A percentile compares a stretch with the other conserved stretches of the same genome.
These are phyloP conservation scores for Neurospora crassa DNA, from an alignment of 2,329 filamentous ascomycete genomes.

Conservation along the genomic window DNA sequence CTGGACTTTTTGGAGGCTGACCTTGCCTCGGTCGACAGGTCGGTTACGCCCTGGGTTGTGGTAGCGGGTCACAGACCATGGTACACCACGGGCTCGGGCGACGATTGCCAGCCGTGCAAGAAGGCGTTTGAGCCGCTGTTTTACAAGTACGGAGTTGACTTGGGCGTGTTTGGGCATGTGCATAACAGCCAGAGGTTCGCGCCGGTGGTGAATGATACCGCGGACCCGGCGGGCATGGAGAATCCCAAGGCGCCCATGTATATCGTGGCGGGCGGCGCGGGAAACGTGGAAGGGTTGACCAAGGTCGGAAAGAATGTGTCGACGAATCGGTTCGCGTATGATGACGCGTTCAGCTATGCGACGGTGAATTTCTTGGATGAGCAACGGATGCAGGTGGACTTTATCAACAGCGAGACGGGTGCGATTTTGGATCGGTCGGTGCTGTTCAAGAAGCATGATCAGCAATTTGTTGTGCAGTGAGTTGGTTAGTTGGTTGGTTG, in stretches of 20 bases:
- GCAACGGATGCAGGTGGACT: slow-evolving; percentile 38
- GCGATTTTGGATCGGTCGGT: slow-evolving; percentile 36
- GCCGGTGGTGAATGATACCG: slow-evolving; percentile 27
- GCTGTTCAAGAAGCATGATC: slow-evolving; percentile 37
- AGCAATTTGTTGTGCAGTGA: slow-evolving; percentile 34
- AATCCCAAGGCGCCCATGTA: slow-evolving; percentile 40
- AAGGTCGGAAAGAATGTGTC: slow-evolving; percentile 30
- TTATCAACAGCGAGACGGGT: slow-evolving; percentile 38
- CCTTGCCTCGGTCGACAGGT: slow-evolving; percentile 45
- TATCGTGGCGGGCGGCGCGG: slow-evolving; percentile 44
- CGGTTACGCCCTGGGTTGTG: slow-evolving; percentile 43
- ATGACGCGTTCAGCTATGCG: slow-evolving; percentile 42
- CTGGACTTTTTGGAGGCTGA: slow-evolving; percentile 45
- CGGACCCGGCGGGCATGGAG: slow-evolving; percentile 27
- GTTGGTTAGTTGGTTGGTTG: not conserved
- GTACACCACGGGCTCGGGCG: slow-evolving; percentile 31
- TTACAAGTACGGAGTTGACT: slow-evolving; percentile 47
- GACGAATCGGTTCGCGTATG: slow-evolving; percentile 39
- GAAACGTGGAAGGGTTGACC: slow-evolving; percentile 44
- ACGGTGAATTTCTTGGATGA: slow-evolving; percentile 35
- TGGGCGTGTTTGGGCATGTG: slow-evolving; percentile 47
- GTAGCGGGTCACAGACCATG: slow-evolving; percentile 34
- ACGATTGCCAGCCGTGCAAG: slow-evolving; percentile 36
- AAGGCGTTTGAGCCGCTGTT: slow-evolving; percentile 42
- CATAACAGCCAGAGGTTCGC: slow-evolving; percentile 48